These are phyloP conservation scores for Epichloe brachyelytri DNA, from an alignment of 2,329 filamentous ascomycete genomes.

Conservation along the genomic window DNA sequence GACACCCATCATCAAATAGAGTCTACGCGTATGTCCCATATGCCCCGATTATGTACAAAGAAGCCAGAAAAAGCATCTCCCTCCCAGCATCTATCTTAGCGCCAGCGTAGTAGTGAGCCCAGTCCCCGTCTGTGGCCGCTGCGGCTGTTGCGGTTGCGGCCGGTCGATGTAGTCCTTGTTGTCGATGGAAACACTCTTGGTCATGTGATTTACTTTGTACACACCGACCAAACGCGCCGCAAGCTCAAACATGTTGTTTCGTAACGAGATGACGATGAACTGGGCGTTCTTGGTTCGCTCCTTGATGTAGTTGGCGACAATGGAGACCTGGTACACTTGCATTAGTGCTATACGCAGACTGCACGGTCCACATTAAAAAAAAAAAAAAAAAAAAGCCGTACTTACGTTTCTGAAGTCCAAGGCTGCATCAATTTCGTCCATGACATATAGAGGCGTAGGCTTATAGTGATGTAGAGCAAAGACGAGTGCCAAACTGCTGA, in stretches of 20 bases:
- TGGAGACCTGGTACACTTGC: slow-evolving; percentile 57
- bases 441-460: slow-evolving; percentile 93
- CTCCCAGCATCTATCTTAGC: slow-evolving; percentile 15
- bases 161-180: slow-evolving; percentile 61
- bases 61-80: background rate
- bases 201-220: slow-evolving; percentile 99
- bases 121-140: slow-evolving; percentile 15
- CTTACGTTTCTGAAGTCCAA: slow-evolving; percentile 95
- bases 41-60: slow-evolving; percentile 1
- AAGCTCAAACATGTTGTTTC: slow-evolving; percentile 99
- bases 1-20: background rate
- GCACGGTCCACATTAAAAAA: background rate
- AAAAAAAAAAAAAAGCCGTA: slow-evolving; percentile 14
- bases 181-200: slow-evolving; percentile 81
- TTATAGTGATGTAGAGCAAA: slow-evolving; percentile 98
- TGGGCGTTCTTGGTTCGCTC: slow-evolving; percentile 98
- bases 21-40: background rate
- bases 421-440: slow-evolving; percentile 98
- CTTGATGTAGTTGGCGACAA: slow-evolving; percentile 98
- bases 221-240: slow-evolving; percentile 91
- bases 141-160: slow-evolving; percentile 18
- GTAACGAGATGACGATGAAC: slow-evolving; percentile 93
- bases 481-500: slow-evolving; percentile 86
- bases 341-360: background rate
- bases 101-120: slow-evolving; percentile 23